These are phyloP conservation scores for Tricholoma saponaceum DNA, from an alignment of 768 basidiomycete species.

Conservation along the genomic window DNA sequence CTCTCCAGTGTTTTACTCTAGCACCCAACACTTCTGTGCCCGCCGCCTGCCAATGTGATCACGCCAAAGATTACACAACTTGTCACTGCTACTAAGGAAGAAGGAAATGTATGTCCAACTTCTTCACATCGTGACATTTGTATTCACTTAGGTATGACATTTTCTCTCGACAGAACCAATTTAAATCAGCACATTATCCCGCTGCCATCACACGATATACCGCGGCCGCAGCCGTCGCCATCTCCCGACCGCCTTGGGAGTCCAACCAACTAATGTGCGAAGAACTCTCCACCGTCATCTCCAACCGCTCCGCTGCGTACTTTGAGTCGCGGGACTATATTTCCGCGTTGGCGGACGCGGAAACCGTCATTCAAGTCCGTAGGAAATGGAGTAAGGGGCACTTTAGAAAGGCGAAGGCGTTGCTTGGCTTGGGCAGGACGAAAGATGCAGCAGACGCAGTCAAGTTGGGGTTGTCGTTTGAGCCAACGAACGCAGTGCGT, in stretches of 20 bases:
- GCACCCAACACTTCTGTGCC: conserved; percentile 72
- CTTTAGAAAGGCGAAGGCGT: conserved; percentile 89
- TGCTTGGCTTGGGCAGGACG: conserved; percentile 64
- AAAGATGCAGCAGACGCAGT: conserved; percentile 82
- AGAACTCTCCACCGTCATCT: conserved; percentile 84
- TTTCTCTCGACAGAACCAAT: conserved; percentile 51
- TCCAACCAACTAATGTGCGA: conserved; percentile 78
- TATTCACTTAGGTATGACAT: conserved; percentile 20
- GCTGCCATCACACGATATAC: conserved; percentile 79
- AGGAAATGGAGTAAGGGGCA: conserved; percentile 94
- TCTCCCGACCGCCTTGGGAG: conserved; percentile 88
- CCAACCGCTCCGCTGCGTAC: conserved; percentile 89
- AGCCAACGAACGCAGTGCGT: conserved; percentile 48
- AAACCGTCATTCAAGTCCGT: conserved; percentile 81
- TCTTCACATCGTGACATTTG: conserved; percentile 3
- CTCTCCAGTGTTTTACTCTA: conserved; percentile 64
- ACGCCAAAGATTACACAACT: conserved; percentile 72
- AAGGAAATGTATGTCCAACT: conserved; percentile 76
- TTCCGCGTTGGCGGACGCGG: conserved; percentile 82
- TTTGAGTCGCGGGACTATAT: conserved; percentile 73
- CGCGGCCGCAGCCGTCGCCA: conserved; percentile 69
- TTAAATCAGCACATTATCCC: conserved; percentile 67
- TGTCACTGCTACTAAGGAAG: conserved; percentile 81
- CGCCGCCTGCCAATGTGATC: conserved; percentile 75
- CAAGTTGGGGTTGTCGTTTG: conserved; percentile 80